phyloP scores from a whole-genome alignment of 177 flowering plant species.

The Tripterygium wilfordii region DNA sequence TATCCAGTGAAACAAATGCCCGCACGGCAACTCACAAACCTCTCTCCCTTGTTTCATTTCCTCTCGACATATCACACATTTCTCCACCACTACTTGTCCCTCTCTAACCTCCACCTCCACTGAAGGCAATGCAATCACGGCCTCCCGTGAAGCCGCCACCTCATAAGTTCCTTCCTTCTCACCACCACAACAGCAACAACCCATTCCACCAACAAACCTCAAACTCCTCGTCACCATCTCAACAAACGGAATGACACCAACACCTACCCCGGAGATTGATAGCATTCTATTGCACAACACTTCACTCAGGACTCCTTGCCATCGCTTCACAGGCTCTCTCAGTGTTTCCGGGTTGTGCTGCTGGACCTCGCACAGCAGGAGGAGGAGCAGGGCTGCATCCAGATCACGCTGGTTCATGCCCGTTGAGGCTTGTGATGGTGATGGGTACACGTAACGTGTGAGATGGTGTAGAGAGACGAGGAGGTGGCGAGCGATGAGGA shows the following conservation, averaged over 20 bases:
- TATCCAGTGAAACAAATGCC: conserved; percentile 79
- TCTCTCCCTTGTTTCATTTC: conserved; percentile 66
- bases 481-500: conserved; percentile 61
- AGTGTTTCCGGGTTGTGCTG: conserved; percentile 40
- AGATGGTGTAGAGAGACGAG: conserved; percentile 40
- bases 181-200: conserved; percentile 9
- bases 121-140: conserved; percentile 62
- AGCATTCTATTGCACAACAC: conserved; percentile 26
- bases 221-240: conserved; percentile 42
- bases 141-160: conserved; percentile 48
- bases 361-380: conserved; percentile 67
- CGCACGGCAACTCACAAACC: conserved; percentile 78
- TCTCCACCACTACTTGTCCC: conserved; percentile 22
- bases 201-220: conserved; percentile 36
- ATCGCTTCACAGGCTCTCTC: conserved; percentile 19
- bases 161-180: conserved; percentile 16
- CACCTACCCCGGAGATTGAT: conserved; percentile 31
- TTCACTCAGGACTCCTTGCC: conserved; percentile 33
- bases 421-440: conserved; percentile 6
- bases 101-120: too few relatives aligned
- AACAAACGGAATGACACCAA: conserved; percentile 28
- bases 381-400: conserved; percentile 62
- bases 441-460: conserved; percentile 20
- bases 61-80: conserved; percentile 78
- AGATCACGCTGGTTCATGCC: conserved; percentile 36